These are phyloP conservation scores for Viola pubescens DNA, from an alignment of 441 rosid species.

Conservation along the genomic window DNA sequence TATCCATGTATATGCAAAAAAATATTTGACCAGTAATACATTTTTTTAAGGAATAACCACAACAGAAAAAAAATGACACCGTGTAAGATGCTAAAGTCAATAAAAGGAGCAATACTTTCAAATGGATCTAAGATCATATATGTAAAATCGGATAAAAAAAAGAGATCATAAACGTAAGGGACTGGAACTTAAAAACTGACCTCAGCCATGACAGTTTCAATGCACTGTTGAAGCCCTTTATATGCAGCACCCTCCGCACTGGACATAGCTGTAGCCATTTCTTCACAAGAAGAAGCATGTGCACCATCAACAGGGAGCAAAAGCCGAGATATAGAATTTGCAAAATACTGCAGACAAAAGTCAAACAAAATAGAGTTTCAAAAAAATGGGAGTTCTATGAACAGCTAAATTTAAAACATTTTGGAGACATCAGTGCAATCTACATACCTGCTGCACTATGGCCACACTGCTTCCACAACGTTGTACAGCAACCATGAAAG, in stretches of 20 bases:
- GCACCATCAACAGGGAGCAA: conserved; percentile 98
- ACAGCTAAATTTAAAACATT: conserved; percentile 11
- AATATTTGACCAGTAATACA: too few species aligned
- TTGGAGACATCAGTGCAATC: conserved; percentile 11
- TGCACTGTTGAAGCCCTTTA: conserved; percentile 98
- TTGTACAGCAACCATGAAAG: conserved; percentile 98
- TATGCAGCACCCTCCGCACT: conserved; percentile 97
- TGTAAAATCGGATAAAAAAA: too few species aligned
- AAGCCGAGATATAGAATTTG: conserved; percentile 94
- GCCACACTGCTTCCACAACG: conserved; percentile 99
- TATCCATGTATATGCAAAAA: too few species aligned
- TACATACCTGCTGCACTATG: conserved; percentile 89
- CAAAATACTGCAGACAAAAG: conserved; percentile 63
- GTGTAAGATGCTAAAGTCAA: too few species aligned
- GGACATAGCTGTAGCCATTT: conserved; percentile 97
- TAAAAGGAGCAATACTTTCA: too few species aligned
- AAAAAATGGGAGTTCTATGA: conserved; percentile 8
- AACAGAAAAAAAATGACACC: too few species aligned
- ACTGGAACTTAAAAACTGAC: conserved; percentile 34
- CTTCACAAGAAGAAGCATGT: conserved; percentile 97
- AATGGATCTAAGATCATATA: too few species aligned
- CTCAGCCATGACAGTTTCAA: conserved; percentile 99
- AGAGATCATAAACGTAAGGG: conserved; percentile 10
- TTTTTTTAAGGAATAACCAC: too few species aligned
- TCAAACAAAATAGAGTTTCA: conserved; percentile 14